Percentiles rank a stretch among this genome's conserved stretches.
Evolutionary conservation across 75 land plant species (phyloP).

Genomic region (Selaginella tamariscina): DNA sequence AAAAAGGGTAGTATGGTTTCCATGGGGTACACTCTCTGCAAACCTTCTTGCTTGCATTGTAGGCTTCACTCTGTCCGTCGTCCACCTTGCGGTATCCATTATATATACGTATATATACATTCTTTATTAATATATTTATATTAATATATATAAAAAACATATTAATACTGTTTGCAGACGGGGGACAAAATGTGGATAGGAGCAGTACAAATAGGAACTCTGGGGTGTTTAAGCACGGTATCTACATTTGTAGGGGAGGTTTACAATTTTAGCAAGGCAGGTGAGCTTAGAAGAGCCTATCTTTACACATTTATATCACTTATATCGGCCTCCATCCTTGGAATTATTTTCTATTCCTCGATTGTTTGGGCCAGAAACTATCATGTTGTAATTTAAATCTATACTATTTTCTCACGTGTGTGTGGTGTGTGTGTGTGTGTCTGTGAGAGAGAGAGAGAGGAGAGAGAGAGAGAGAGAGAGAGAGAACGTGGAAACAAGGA

Average conservation of each 20-base stretch:
- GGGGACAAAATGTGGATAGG: constrained; percentile 30
- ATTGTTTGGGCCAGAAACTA: constrained; percentile 39
- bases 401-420: too few relatives aligned
- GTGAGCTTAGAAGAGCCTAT: constrained; percentile 48
- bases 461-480: too few relatives aligned
- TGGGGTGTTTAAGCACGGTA: constrained; percentile 90
- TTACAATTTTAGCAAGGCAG: constrained; percentile 39
- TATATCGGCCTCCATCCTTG: constrained; percentile 30
- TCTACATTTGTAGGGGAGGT: constrained; percentile 81
- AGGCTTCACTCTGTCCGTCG: constrained; percentile 37
- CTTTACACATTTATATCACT: constrained; percentile 37
- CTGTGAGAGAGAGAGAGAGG: too few relatives aligned
- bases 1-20: constrained; percentile 51
- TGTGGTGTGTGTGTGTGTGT: too few relatives aligned
- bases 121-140: not conserved
- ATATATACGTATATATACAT: not conserved
- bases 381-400: too few relatives aligned
- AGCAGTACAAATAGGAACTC: constrained; percentile 55
- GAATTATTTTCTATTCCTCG: constrained; percentile 40
- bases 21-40: constrained; percentile 61
- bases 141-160: not conserved
- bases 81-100: constrained; percentile 18
- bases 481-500: too few relatives aligned
- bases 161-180: constrained; percentile 32
- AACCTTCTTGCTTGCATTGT: constrained; percentile 57